Conservation (phyloP, 2,329 filamentous ascomycete species). For the Septoria linicola region DNA sequence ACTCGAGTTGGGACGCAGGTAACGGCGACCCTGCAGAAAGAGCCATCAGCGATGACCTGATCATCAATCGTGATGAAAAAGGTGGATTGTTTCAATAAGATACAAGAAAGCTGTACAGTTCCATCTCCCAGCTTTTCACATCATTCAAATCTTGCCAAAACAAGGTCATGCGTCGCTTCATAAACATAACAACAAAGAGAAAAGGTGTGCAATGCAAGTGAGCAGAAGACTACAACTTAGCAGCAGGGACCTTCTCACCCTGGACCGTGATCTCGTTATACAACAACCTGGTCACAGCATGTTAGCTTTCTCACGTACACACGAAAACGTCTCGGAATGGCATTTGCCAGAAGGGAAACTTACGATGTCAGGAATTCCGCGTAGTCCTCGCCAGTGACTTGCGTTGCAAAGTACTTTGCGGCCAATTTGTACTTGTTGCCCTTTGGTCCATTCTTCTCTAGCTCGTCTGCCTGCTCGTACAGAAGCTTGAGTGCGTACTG, state of each 20-base stretch:
- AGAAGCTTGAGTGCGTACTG: conserved; percentile 82
- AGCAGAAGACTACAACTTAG: conserved; percentile 41
- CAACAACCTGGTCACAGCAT: conserved; percentile 58
- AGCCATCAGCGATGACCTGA: no score
- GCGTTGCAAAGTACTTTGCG: conserved; percentile 85
- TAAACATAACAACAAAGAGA: not conserved
- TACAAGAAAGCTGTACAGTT: no score
- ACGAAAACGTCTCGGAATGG: conserved; percentile 23
- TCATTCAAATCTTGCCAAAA: no score
- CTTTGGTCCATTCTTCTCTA: conserved; percentile 72
- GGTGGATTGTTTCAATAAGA: not conserved
- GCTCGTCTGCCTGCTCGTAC: conserved; percentile 76
- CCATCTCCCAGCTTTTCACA: no score
- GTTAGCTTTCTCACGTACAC: conserved; percentile 6
- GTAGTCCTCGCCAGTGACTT: conserved; percentile 97
- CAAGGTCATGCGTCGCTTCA: not conserved
- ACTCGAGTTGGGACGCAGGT: conserved; percentile 1
- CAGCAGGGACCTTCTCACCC: conserved; percentile 59
- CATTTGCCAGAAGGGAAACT: conserved; percentile 47
- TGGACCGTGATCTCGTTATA: conserved; percentile 85
- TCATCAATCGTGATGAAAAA: not conserved
- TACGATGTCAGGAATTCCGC: conserved; percentile 90
- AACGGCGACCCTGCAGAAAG: not conserved
- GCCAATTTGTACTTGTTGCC: conserved; percentile 91
- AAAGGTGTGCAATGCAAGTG: no score